Evolutionary conservation across 1,139 yeast genomes (phyloP).

Genomic region (Kazachstania sp.): DNA sequence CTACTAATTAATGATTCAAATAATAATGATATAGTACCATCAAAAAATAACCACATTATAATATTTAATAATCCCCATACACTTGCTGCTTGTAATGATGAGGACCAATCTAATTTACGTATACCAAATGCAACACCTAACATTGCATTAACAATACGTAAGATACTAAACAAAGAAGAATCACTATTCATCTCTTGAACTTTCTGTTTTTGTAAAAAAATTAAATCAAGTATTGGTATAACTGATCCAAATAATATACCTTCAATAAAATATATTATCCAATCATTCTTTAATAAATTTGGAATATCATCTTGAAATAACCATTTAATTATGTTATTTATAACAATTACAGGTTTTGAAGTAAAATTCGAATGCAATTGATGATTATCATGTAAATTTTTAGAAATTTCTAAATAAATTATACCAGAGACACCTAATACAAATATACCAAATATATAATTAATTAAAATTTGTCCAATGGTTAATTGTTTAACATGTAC

Average conservation of each 20-base stretch:
- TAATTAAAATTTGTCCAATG: slow-evolving; percentile 8
- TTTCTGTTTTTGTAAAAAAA: slow-evolving; percentile 8
- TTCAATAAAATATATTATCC: slow-evolving; percentile 39
- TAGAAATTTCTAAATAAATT: slow-evolving; percentile 43
- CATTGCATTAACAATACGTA: slow-evolving; percentile 65
- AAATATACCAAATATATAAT: slow-evolving; percentile 20
- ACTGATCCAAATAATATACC: slow-evolving; percentile 58
- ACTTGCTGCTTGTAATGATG: slow-evolving; percentile 65
- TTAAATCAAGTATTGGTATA: slow-evolving; percentile 52
- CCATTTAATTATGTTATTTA: slow-evolving; percentile 20
- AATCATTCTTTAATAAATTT: slow-evolving; percentile 11
- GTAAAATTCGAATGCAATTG: slow-evolving; percentile 32
- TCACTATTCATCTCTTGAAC: slow-evolving; percentile 21
- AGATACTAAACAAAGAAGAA: slow-evolving; percentile 34
- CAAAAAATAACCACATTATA: slow-evolving; percentile 71
- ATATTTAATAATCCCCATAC: slow-evolving; percentile 73
- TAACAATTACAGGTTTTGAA: slow-evolving; percentile 31
- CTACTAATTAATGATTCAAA: slow-evolving; percentile 38
- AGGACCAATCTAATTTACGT: slow-evolving; percentile 70
- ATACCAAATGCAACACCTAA: slow-evolving; percentile 80
- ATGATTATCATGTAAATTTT: slow-evolving; percentile 45
- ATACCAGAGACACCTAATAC: slow-evolving; percentile 41
- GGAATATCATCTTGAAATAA: slow-evolving; percentile 21
- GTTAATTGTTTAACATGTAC: slow-evolving; percentile 1
- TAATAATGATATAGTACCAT: slow-evolving; percentile 64